Percentiles rank a stretch among this genome's conserved stretches.
Evolutionary conservation across 73 alveolate species (phyloP).

Genomic region (Paramecium sonneborni): DNA sequence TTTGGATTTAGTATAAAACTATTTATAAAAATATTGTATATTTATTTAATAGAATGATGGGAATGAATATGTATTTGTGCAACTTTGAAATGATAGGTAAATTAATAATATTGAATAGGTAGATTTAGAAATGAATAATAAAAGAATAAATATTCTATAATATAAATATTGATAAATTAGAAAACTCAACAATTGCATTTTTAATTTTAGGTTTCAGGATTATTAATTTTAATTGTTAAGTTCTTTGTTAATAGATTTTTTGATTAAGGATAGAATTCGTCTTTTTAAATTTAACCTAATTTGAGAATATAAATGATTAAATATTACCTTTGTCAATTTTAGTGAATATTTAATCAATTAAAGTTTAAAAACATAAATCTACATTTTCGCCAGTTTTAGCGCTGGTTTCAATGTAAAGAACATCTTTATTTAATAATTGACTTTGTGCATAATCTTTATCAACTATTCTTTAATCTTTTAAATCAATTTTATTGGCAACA

Average conservation of each 20-base stretch:
- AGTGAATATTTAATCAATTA: neutral
- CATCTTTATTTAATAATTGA: neutral
- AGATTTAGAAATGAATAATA: neutral
- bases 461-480: constrained; percentile 66
- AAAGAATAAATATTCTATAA: neutral
- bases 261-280: neutral
- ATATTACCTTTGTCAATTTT: neutral
- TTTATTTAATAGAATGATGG: neutral
- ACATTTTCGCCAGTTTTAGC: constrained; percentile 41
- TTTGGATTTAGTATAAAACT: neutral
- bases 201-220: neutral
- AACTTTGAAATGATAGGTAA: no score
- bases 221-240: neutral
- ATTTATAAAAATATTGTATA: neutral
- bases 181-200: constrained; percentile 1
- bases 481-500: constrained; percentile 85
- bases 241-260: neutral
- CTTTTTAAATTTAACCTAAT: neutral
- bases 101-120: no score
- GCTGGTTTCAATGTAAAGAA: neutral
- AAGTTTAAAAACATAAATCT: neutral
- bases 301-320: neutral
- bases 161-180: neutral
- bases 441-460: neutral
- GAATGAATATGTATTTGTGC: neutral